These are phyloP conservation scores for Cystobasidium pallidum DNA, from an alignment of 1,284 basidiomycete species.

Conservation along the genomic window DNA sequence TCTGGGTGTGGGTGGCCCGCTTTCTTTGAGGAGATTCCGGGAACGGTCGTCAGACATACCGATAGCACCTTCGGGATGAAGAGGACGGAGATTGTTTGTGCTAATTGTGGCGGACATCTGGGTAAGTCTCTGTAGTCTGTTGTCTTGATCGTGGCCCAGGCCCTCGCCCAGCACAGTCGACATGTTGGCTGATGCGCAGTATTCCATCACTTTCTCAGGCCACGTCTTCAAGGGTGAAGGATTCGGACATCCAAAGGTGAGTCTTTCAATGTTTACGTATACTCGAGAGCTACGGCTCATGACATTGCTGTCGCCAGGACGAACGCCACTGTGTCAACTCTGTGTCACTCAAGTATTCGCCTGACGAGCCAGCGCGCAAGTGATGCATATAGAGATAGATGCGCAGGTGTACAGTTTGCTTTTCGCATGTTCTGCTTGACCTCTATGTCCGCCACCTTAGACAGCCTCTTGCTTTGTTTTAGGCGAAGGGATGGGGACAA, in stretches of 20 bases:
- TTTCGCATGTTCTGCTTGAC: neutral
- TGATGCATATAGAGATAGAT: neutral
- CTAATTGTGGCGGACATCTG: conserved; percentile 58
- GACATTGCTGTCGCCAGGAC: conserved; percentile 34
- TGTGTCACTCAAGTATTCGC: conserved; percentile 34
- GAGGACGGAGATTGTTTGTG: conserved; percentile 58
- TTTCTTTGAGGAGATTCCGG: conserved; percentile 58
- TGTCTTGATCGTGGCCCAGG: no score
- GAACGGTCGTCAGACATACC: conserved; percentile 54
- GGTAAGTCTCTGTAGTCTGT: conserved; percentile 51
- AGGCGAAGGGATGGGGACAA: no score
- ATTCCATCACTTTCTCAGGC: no score
- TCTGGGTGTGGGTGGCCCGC: conserved; percentile 59
- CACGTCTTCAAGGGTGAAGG: conserved; percentile 29
- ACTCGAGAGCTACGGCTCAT: neutral
- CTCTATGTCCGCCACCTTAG: no score
- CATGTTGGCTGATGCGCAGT: no score
- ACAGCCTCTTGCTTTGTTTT: no score
- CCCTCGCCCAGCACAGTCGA: no score
- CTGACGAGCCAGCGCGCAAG: conserved; percentile 19
- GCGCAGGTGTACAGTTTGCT: neutral
- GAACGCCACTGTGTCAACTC: conserved; percentile 51
- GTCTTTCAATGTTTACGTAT: neutral
- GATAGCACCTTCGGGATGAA: conserved; percentile 58
- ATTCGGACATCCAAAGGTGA: neutral